A percentile compares a stretch with the other conserved stretches of the same genome.
These are phyloP conservation scores for Gracilaria gracilis DNA, from an alignment of 23 red algal species.

Conservation along the genomic window DNA sequence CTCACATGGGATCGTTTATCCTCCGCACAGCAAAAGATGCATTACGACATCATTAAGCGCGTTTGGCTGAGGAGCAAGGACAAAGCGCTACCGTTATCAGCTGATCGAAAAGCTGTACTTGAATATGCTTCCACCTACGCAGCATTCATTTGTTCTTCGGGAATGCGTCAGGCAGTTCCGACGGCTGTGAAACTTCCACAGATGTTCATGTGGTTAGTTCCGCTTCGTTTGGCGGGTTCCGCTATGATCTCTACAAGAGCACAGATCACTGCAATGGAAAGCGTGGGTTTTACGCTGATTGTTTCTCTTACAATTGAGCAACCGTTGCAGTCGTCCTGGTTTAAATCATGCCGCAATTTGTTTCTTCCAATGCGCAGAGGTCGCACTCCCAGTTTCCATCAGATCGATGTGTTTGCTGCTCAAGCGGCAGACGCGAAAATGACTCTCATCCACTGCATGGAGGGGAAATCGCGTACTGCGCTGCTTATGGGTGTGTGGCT, in stretches of 20 bases:
- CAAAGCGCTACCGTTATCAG: not conserved
- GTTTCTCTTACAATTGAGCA: conserved; percentile 9
- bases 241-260: not conserved
- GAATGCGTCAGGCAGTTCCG: not conserved
- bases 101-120: not conserved
- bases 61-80: not conserved
- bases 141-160: not conserved
- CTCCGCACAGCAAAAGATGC: not conserved
- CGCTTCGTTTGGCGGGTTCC: conserved; percentile 10
- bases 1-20: not conserved
- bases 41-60: not conserved
- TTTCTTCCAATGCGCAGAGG: not conserved
- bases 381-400: not conserved
- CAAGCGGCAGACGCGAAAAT: not conserved
- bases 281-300: not conserved
- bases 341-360: not conserved
- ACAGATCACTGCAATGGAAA: not conserved
- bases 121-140: not conserved
- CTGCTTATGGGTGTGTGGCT: conserved; percentile 12
- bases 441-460: not conserved
- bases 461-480: not conserved
- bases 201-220: conserved; percentile 5
- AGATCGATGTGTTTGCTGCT: conserved; percentile 21
- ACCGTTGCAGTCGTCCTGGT: not conserved
- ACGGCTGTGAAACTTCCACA: not conserved